Percentiles rank a stretch among this genome's conserved stretches.
Conservation (phyloP, 202 grass and related monocot genomes). For the Musa balbisiana region DNA sequence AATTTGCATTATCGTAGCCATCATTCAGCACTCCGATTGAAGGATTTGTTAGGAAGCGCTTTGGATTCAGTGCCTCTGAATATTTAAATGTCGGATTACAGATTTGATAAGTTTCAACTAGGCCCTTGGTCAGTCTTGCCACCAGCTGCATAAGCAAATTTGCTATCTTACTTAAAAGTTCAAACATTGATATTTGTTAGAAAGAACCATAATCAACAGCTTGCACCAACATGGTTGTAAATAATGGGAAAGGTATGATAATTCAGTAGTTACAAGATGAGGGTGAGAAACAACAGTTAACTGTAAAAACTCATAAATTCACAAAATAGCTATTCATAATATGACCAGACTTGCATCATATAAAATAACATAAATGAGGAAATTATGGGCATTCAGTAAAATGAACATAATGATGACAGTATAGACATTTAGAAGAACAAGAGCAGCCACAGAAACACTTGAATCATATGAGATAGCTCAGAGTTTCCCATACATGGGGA, state of each 20-base stretch:
- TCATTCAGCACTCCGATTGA: constrained; percentile 56
- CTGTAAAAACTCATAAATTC: neutral
- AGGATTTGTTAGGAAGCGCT: constrained; percentile 82
- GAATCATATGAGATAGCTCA: too few species aligned
- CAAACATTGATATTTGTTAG: too few species aligned
- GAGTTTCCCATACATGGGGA: too few species aligned
- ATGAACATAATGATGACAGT: neutral
- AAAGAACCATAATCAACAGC: neutral
- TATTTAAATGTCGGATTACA: constrained; percentile 79
- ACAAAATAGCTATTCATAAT: neutral
- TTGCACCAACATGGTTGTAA: neutral
- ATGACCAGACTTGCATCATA: neutral
- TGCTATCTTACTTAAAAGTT: neutral
- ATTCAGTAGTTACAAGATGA: neutral
- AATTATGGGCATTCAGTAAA: neutral
- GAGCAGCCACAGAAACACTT: too few species aligned
- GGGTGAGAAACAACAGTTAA: too few species aligned
- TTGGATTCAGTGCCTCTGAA: constrained; percentile 74
- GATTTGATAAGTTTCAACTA: constrained; percentile 64
- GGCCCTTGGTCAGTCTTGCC: constrained; percentile 66
- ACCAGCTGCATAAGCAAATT: constrained; percentile 58
- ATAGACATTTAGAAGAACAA: neutral
- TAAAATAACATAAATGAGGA: neutral
- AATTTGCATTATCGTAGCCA: constrained; percentile 90
- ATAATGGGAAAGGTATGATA: neutral